Conservation (phyloP, 2,329 filamentous ascomycete species). For the Nothophoma quercina region DNA sequence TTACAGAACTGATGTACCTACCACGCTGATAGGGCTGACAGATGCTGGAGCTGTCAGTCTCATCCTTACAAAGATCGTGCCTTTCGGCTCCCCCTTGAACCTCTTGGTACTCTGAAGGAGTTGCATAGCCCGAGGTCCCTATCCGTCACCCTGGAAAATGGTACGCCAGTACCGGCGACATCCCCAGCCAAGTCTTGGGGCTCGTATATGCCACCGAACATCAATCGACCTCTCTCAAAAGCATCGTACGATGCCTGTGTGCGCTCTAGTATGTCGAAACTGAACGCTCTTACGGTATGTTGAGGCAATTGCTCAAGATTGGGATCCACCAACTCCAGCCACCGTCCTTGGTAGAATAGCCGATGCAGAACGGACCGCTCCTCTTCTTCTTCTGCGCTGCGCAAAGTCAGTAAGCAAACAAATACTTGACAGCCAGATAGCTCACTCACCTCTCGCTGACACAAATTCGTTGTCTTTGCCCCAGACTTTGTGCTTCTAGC, state of each 20-base stretch:
- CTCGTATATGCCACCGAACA: background rate
- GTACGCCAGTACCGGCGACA: background rate
- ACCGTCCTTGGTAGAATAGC: background rate
- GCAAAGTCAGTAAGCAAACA: background rate
- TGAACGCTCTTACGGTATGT: too few species aligned
- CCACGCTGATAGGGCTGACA: constrained; percentile 6
- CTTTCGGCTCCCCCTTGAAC: background rate
- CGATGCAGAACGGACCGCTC: background rate
- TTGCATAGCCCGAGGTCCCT: background rate
- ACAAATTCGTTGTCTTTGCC: too few species aligned
- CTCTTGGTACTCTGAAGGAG: background rate
- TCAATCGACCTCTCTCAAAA: background rate
- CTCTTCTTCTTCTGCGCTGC: background rate
- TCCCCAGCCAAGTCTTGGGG: background rate
- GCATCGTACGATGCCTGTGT: background rate
- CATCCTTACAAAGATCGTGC: background rate
- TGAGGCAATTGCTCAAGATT: background rate
- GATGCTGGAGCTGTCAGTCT: background rate
- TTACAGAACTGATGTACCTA: background rate
- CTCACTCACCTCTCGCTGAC: too few species aligned
- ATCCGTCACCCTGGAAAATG: background rate
- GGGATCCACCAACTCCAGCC: background rate
- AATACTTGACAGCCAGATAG: too few species aligned
- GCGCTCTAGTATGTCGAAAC: background rate
- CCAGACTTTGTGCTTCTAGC: too few species aligned